A percentile compares a stretch with the other conserved stretches of the same genome.
Conservation (phyloP, 2,329 filamentous ascomycete genomes). For the Xylariales sp. region DNA sequence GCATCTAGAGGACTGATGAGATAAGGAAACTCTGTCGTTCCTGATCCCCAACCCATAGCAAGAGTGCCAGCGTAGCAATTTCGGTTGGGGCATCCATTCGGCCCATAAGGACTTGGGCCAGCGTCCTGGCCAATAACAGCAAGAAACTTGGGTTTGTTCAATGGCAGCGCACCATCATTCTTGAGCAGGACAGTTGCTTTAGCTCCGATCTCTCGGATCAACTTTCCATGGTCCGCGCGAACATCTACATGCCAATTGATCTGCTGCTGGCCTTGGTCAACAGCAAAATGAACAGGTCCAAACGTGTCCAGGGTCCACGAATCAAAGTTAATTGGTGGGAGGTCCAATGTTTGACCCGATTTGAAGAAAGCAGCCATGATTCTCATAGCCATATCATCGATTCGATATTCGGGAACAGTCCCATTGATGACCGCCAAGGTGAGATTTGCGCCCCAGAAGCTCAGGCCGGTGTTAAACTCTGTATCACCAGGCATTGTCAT, state of each 20-base stretch:
- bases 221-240: constrained; percentile 63
- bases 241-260: constrained; percentile 84
- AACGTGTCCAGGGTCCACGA: constrained; percentile 80
- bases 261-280: constrained; percentile 56
- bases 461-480: constrained; percentile 64
- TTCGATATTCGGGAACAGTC: constrained; percentile 77
- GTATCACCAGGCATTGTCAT: constrained; percentile 91
- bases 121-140: constrained; percentile 82
- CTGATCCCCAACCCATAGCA: constrained; percentile 77
- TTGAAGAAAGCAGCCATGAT: constrained; percentile 71
- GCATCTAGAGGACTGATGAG: constrained; percentile 70
- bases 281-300: constrained; percentile 62
- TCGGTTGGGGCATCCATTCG: constrained; percentile 74
- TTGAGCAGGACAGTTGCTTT: constrained; percentile 87
- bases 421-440: constrained; percentile 86
- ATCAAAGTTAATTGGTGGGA: constrained; percentile 70
- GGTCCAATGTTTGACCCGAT: constrained; percentile 49
- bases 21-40: constrained; percentile 70
- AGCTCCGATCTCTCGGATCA: constrained; percentile 74
- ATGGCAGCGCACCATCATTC: constrained; percentile 71
- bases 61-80: constrained; percentile 57
- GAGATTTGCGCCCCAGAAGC: constrained; percentile 82
- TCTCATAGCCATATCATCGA: constrained; percentile 89
- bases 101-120: constrained; percentile 66
- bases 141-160: constrained; percentile 73